Conservation (phyloP, 2,329 filamentous ascomycete genomes). For the Ascochyta rabiei region DNA sequence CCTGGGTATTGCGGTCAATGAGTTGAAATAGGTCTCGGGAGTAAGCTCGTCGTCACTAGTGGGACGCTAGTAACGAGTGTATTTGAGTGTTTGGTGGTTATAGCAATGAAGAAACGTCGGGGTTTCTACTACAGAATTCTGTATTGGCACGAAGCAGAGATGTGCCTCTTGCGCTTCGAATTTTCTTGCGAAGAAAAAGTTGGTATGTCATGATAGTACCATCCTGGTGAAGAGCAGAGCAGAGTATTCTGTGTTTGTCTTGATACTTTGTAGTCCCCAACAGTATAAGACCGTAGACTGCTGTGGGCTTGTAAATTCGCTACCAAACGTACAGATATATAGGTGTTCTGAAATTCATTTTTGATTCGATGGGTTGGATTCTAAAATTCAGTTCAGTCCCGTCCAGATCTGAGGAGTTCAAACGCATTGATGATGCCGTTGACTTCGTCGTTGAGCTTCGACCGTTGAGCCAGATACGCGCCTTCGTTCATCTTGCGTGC, state of each 20-base stretch:
- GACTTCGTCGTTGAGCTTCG: not conserved
- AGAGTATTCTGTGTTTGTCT: not conserved
- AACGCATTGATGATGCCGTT: constrained; percentile 1
- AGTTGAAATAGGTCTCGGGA: not conserved
- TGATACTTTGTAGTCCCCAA: not conserved
- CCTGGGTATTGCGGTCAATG: not conserved
- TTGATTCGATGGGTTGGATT: not conserved
- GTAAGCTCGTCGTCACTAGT: not conserved
- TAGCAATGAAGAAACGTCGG: too few relatives aligned
- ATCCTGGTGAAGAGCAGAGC: not conserved
- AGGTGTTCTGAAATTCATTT: not conserved
- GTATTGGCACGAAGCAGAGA: not conserved
- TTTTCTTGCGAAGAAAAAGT: too few relatives aligned
- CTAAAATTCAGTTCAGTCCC: not conserved
- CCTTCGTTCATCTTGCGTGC: constrained; percentile 5
- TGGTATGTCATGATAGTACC: too few relatives aligned
- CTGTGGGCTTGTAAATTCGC: too few relatives aligned
- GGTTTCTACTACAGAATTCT: not conserved
- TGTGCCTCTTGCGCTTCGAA: not conserved
- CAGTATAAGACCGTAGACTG: too few relatives aligned
- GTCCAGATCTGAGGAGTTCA: not conserved
- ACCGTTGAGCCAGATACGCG: not conserved
- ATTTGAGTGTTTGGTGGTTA: too few relatives aligned
- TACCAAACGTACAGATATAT: too few relatives aligned
- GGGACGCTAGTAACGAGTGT: too few relatives aligned